These are phyloP conservation scores for Gastrodia elata DNA, from an alignment of 106 monocot species.

Conservation along the genomic window DNA sequence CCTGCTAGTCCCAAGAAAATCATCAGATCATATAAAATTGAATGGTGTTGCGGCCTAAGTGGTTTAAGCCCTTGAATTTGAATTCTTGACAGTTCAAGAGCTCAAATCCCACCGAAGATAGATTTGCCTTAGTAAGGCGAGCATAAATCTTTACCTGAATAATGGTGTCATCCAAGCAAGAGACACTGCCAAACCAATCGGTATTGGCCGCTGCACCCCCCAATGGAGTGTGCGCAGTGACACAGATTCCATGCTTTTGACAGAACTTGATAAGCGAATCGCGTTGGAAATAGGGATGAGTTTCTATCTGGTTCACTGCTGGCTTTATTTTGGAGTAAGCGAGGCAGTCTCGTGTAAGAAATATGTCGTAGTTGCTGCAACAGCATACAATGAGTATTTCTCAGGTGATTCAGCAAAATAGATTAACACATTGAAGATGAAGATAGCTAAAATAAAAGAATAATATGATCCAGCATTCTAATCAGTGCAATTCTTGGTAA, in stretches of 20 bases:
- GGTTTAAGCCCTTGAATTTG: no score
- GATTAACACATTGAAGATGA: background rate
- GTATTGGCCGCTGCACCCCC: conserved; percentile 80
- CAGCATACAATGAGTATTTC: background rate
- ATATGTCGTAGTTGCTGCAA: conserved; percentile 93
- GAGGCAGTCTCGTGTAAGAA: conserved; percentile 91
- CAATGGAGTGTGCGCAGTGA: conserved; percentile 92
- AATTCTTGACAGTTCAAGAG: no score
- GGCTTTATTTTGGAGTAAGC: conserved; percentile 91
- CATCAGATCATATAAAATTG: background rate
- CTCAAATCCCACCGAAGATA: no score
- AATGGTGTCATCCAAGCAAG: conserved; percentile 72
- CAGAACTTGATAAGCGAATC: conserved; percentile 97
- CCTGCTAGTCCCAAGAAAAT: conserved; percentile 21
- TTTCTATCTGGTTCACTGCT: conserved; percentile 90
- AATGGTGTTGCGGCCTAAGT: no score
- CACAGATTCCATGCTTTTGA: conserved; percentile 79
- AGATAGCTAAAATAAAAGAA: background rate
- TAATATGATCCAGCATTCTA: no score
- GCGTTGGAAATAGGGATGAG: conserved; percentile 93
- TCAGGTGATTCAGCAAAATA: background rate
- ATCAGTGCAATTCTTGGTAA: no score
- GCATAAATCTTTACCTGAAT: conserved; percentile 47
- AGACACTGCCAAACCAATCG: conserved; percentile 82
- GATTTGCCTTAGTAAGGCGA: background rate